A percentile compares a stretch with the other conserved stretches of the same genome.
Conservation (phyloP, 495 filamentous ascomycete genomes). For the Achaetomiella virescens region DNA sequence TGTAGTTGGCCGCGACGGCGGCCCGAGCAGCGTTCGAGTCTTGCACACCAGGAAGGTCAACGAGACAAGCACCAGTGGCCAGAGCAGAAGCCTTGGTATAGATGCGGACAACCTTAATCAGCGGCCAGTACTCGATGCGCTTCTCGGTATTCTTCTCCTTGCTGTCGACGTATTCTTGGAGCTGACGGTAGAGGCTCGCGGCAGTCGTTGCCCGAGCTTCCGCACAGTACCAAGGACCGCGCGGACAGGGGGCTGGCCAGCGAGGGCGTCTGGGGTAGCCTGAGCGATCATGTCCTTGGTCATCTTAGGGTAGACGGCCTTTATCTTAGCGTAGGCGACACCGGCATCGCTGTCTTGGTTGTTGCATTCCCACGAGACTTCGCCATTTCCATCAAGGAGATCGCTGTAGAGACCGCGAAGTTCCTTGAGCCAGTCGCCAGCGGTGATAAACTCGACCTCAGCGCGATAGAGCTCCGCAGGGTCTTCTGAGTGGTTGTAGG, state of each 20-base stretch:
- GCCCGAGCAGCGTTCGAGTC: constrained; percentile 61
- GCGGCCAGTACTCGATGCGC: constrained; percentile 55
- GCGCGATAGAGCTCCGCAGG: constrained; percentile 47
- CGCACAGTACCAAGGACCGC: constrained; percentile 45
- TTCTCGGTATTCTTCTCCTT: constrained; percentile 29
- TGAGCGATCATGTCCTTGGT: constrained; percentile 48
- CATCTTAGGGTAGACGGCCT: constrained; percentile 55
- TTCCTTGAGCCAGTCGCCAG: constrained; percentile 54
- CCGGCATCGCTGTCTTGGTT: constrained; percentile 48
- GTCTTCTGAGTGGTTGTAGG: constrained; percentile 50
- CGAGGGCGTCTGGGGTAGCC: constrained; percentile 35
- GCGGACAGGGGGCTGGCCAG: constrained; percentile 35
- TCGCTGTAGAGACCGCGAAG: constrained; percentile 47
- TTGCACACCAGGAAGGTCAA: constrained; percentile 60
- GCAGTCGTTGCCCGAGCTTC: constrained; percentile 28
- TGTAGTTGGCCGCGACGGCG: constrained; percentile 54
- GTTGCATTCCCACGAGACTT: constrained; percentile 39
- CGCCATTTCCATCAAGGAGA: constrained; percentile 39
- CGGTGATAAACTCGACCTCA: constrained; percentile 57
- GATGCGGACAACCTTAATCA: constrained; percentile 58
- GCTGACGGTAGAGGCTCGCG: constrained; percentile 21
- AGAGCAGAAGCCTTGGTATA: constrained; percentile 54
- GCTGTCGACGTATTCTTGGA: constrained; percentile 33
- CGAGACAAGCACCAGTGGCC: constrained; percentile 58
- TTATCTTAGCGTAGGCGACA: constrained; percentile 60